These are phyloP conservation scores for Tetrapisispora taiwanensis DNA, from an alignment of 805 yeast species.

Conservation along the genomic window DNA sequence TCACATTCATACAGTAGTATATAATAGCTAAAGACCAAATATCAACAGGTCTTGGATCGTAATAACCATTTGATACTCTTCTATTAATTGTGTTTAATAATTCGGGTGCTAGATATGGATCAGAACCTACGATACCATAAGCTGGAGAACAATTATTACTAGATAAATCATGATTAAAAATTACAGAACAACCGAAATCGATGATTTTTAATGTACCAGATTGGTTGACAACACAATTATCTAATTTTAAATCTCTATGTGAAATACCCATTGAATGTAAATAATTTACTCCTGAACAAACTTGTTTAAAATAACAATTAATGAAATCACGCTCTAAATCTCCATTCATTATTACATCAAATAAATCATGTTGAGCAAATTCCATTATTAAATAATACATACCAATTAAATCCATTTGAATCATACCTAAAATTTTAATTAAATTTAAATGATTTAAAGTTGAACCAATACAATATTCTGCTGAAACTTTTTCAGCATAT, in stretches of 20 bases:
- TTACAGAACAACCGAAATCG: conserved; percentile 89
- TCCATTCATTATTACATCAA: conserved; percentile 86
- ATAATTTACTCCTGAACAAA: conserved; percentile 62
- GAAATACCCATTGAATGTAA: conserved; percentile 78
- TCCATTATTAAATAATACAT: conserved; percentile 78
- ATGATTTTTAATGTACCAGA: conserved; percentile 75
- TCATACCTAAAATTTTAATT: conserved; percentile 69
- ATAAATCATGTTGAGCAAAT: conserved; percentile 84
- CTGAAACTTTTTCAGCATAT: conserved; percentile 67
- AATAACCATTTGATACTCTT: conserved; percentile 20
- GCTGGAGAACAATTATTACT: conserved; percentile 52
- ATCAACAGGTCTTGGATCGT: conserved; percentile 84
- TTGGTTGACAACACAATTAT: conserved; percentile 76
- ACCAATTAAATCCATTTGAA: conserved; percentile 45
- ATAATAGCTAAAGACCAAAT: conserved; percentile 92
- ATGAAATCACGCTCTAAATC: conserved; percentile 61
- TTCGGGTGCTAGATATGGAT: conserved; percentile 93
- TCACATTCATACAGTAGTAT: conserved; percentile 78
- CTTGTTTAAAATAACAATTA: conserved; percentile 74
- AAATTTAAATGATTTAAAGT: conserved; percentile 69
- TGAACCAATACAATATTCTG: conserved; percentile 77
- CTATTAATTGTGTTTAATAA: conserved; percentile 36
- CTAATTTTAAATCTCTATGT: conserved; percentile 86
- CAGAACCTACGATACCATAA: conserved; percentile 86
- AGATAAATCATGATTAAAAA: conserved; percentile 48